These are phyloP conservation scores for Phaseolus lunatus DNA, from an alignment of 306 rosid genomes.

Conservation along the genomic window DNA sequence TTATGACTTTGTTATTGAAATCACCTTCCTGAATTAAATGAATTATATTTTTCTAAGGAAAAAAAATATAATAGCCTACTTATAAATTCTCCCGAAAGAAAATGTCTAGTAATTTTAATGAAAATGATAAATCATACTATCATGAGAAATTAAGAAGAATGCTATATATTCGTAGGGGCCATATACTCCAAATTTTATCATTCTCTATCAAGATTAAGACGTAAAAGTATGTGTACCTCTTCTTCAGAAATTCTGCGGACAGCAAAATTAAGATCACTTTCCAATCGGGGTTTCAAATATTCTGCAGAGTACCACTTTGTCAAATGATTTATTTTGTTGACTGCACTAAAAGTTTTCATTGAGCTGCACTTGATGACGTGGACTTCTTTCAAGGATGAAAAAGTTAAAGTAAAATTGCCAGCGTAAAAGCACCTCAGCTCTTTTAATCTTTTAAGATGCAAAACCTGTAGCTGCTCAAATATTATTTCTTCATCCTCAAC, in stretches of 20 bases:
- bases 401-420: neutral
- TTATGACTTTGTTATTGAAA: too few species aligned
- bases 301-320: neutral
- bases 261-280: neutral
- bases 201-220: too few species aligned
- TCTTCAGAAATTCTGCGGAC: neutral
- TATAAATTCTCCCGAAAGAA: neutral
- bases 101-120: neutral
- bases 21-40: too few species aligned
- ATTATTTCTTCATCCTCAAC: neutral
- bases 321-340: neutral
- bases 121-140: neutral
- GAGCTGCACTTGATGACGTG: neutral
- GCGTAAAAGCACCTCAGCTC: conserved; percentile 33
- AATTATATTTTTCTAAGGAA: too few species aligned
- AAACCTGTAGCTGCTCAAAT: neutral
- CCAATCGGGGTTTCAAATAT: neutral
- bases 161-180: too few species aligned
- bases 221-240: neutral
- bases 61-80: too few species aligned
- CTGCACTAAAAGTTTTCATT: conserved; percentile 21
- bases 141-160: too few species aligned
- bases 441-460: neutral
- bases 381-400: conserved; percentile 34
- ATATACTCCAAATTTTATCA: too few species aligned